Evolutionary conservation across 2,329 filamentous ascomycete species (phyloP).

Genomic region (Microdochium bolleyi): DNA sequence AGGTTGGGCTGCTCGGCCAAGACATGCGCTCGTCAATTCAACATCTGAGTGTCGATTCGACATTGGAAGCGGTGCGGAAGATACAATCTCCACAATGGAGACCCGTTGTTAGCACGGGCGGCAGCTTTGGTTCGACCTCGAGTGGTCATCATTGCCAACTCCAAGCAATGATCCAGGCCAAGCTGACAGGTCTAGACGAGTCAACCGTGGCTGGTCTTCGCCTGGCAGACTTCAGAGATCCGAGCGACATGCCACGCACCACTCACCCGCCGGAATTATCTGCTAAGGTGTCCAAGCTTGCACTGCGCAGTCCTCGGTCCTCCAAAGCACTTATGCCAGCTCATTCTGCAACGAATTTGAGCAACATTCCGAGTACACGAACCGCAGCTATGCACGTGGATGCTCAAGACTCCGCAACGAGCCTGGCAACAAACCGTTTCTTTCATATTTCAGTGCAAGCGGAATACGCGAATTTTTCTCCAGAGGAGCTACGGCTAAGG

Average conservation of each 20-base stretch:
- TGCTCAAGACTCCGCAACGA: neutral
- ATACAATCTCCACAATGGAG: neutral
- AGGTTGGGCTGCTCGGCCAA: neutral
- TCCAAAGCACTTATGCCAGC: neutral
- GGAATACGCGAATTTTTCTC: neutral
- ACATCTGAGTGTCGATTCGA: neutral
- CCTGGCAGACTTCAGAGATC: too few relatives aligned
- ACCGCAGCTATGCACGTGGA: neutral
- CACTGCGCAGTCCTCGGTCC: neutral
- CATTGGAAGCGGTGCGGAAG: neutral
- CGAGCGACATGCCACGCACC: too few relatives aligned
- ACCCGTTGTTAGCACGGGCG: neutral
- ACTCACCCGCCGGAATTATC: neutral
- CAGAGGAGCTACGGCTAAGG: conserved; percentile 10
- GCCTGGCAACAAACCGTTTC: neutral
- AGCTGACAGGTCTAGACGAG: neutral
- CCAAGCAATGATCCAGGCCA: neutral
- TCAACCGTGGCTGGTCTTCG: neutral
- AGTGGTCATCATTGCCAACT: neutral
- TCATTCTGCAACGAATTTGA: neutral
- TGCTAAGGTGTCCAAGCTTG: neutral
- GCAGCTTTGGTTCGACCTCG: neutral
- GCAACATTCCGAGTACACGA: neutral
- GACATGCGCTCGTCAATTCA: neutral
- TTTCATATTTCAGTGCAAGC: neutral